Conservation (phyloP, 306 rosid species). For the Rosa multiflora region DNA sequence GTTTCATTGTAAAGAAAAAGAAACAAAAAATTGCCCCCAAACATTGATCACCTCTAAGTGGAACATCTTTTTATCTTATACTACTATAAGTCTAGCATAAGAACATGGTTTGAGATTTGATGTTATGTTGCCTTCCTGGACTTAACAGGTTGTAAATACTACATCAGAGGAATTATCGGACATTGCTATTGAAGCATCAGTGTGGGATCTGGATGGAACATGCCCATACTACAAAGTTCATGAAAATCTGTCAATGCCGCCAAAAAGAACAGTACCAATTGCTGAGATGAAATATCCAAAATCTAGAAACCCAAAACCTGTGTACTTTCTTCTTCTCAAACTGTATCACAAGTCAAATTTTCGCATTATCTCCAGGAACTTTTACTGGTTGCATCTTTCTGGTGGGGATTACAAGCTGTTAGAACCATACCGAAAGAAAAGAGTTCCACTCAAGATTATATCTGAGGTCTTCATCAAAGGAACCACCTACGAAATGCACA, state of each 20-base stretch:
- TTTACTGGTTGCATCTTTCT: constrained; percentile 81
- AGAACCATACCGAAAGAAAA: constrained; percentile 64
- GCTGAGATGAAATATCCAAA: constrained; percentile 80
- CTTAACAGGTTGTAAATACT: constrained; percentile 81
- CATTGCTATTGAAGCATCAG: constrained; percentile 73
- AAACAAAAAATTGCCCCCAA: neutral
- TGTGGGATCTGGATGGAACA: constrained; percentile 91
- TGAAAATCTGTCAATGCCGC: constrained; percentile 55
- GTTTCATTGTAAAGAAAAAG: neutral
- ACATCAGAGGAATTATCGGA: constrained; percentile 61
- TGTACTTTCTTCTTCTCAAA: constrained; percentile 91
- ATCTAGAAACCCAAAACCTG: constrained; percentile 64
- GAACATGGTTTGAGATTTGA: too few species aligned
- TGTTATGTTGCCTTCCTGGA: constrained; percentile 34
- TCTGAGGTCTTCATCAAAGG: constrained; percentile 56
- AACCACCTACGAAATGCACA: constrained; percentile 55
- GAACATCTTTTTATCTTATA: neutral
- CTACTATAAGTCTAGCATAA: neutral
- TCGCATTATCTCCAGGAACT: constrained; percentile 72
- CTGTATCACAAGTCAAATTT: constrained; percentile 63
- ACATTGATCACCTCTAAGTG: neutral
- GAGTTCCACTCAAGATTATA: constrained; percentile 69
- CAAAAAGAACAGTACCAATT: constrained; percentile 59
- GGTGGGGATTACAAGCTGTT: constrained; percentile 83
- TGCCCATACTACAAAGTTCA: constrained; percentile 64